Evolutionary conservation across 106 monocot genomes (phyloP).

Genomic region (Dioscorea zingiberensis): DNA sequence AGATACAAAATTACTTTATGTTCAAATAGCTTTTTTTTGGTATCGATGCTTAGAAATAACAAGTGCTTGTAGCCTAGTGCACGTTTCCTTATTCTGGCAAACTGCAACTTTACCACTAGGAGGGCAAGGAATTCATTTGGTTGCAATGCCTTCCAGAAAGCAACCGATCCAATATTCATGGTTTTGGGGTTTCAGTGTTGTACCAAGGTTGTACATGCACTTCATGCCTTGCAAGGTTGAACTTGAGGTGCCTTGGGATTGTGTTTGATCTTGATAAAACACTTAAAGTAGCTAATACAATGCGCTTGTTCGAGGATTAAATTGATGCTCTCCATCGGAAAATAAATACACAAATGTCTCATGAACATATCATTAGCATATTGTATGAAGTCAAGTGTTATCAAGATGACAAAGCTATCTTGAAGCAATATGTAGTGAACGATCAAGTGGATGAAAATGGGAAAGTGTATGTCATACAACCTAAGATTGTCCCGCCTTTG

Average conservation of each 20-base stretch:
- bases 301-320: conserved; percentile 90
- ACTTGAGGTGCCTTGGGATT: conserved; percentile 88
- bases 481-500: conserved; percentile 73
- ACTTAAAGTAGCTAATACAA: conserved; percentile 93
- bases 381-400: conserved; percentile 89
- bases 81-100: conserved; percentile 28
- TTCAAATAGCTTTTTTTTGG: background rate
- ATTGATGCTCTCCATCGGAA: conserved; percentile 83
- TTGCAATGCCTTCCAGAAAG: conserved; percentile 65
- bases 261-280: conserved; percentile 99
- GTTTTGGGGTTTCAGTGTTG: conserved; percentile 80
- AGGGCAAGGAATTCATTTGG: conserved; percentile 66
- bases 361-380: conserved; percentile 66
- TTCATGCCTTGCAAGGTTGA: conserved; percentile 80
- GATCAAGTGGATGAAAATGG: conserved; percentile 94
- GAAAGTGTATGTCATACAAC: conserved; percentile 63
- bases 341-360: conserved; percentile 64
- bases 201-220: conserved; percentile 56
- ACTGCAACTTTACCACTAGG: conserved; percentile 71
- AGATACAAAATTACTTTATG: too few species aligned
- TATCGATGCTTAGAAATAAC: conserved; percentile 32
- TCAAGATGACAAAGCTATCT: conserved; percentile 83
- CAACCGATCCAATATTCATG: conserved; percentile 44
- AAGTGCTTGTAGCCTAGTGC: conserved; percentile 29
- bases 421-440: conserved; percentile 86